Evolutionary conservation across 148 eudicot species (phyloP).

Genomic region (Camellia japonica): DNA sequence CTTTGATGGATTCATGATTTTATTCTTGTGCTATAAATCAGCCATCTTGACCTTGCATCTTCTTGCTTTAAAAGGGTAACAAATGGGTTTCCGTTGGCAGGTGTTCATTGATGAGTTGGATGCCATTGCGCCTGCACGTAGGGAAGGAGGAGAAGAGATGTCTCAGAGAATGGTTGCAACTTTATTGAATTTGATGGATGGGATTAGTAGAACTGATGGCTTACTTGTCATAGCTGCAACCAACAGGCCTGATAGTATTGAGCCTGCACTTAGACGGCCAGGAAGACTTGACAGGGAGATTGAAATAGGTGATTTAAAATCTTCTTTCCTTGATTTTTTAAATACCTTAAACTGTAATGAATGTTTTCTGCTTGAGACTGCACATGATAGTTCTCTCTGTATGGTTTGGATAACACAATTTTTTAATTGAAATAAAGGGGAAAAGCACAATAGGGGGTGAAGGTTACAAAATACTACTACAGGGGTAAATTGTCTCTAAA

Average conservation of each 20-base stretch:
- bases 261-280: slow-evolving; percentile 93
- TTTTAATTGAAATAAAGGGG: no score
- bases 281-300: slow-evolving; percentile 95
- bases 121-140: slow-evolving; percentile 94
- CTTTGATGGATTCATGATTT: neutral
- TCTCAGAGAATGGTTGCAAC: slow-evolving; percentile 94
- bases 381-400: neutral
- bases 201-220: slow-evolving; percentile 65
- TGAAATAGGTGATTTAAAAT: slow-evolving; percentile 63
- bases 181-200: slow-evolving; percentile 86
- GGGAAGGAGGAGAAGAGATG: slow-evolving; percentile 88
- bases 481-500: no score
- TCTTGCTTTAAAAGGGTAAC: no score
- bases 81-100: slow-evolving; percentile 30
- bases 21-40: neutral
- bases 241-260: slow-evolving; percentile 80
- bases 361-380: neutral
- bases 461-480: no score
- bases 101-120: slow-evolving; percentile 94
- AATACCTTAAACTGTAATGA: neutral
- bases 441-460: no score
- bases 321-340: neutral
- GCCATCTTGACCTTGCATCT: neutral
- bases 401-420: no score
- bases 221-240: slow-evolving; percentile 88